These are phyloP conservation scores for Collybia sordida DNA, from an alignment of 768 basidiomycete genomes.

Conservation along the genomic window DNA sequence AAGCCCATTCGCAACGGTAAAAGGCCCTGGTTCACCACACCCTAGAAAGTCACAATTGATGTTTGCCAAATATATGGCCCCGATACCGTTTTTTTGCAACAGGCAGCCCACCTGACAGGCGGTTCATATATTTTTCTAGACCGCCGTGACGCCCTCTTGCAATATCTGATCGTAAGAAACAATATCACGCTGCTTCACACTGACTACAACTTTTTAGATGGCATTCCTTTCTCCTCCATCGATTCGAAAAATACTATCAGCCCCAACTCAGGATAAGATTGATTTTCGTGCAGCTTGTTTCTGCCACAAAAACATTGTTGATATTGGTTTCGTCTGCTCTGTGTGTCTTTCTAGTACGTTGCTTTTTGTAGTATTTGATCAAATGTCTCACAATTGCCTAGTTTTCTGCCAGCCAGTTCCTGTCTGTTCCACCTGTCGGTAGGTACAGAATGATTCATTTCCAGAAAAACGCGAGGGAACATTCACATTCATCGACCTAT, in stretches of 20 bases:
- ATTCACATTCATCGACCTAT: conserved; percentile 2
- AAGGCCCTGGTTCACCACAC: neutral
- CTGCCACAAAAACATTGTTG: conserved; percentile 96
- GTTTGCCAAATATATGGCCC: conserved; percentile 89
- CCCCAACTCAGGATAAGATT: conserved; percentile 92
- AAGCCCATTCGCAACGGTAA: conserved; percentile 21
- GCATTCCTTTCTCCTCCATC: conserved; percentile 59
- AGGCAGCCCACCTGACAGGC: conserved; percentile 93
- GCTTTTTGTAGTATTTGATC: conserved; percentile 6
- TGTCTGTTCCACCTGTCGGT: conserved; percentile 94
- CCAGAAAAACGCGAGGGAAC: too few species aligned
- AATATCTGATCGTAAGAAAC: conserved; percentile 72
- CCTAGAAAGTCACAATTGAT: conserved; percentile 94
- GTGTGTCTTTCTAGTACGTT: conserved; percentile 93
- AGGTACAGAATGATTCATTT: conserved; percentile 31
- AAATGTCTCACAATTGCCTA: conserved; percentile 25
- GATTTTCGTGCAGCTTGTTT: conserved; percentile 98
- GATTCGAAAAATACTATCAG: conserved; percentile 73
- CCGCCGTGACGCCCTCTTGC: conserved; percentile 82
- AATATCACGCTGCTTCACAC: conserved; percentile 1
- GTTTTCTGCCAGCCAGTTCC: conserved; percentile 95
- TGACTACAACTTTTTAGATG: conserved; percentile 56
- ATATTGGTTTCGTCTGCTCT: conserved; percentile 98
- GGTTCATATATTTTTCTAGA: conserved; percentile 90
- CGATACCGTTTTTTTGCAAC: conserved; percentile 94